These are phyloP conservation scores for Trichomonas vaginalis DNA, from an alignment of 208 protist species.

Conservation along the genomic window DNA sequence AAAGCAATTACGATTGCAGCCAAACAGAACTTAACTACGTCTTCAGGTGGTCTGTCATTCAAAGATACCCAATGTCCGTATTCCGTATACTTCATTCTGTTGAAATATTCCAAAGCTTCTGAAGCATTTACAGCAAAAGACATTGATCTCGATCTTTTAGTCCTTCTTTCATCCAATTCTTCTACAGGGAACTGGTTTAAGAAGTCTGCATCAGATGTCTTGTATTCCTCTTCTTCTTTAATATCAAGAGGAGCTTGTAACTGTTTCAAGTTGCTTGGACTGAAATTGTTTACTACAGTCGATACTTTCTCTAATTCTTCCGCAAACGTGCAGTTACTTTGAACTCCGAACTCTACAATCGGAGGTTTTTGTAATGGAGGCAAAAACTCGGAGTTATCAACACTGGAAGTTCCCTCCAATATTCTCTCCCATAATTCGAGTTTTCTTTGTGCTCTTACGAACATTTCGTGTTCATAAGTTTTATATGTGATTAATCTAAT, in stretches of 20 bases:
- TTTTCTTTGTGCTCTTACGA: conserved; percentile 62
- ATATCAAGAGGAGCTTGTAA: not conserved
- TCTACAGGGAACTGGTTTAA: not conserved
- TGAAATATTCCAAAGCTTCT: not conserved
- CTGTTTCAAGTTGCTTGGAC: not conserved
- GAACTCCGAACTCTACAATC: not conserved
- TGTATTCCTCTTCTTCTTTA: not conserved
- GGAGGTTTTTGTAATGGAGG: not conserved
- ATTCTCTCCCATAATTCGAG: conserved; percentile 28
- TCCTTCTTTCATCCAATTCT: not conserved
- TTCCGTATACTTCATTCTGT: not conserved
- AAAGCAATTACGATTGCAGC: not conserved
- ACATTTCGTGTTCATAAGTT: conserved; percentile 74
- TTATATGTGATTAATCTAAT: conserved; percentile 71
- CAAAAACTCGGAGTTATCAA: not conserved
- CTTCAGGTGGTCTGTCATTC: not conserved
- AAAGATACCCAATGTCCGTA: not conserved
- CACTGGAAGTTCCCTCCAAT: not conserved
- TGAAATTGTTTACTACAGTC: not conserved
- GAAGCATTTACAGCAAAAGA: not conserved
- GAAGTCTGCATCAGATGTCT: not conserved
- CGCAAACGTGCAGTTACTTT: not conserved
- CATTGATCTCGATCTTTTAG: not conserved
- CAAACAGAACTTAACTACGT: not conserved
- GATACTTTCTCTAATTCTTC: not conserved